These are phyloP conservation scores for Salix dunnii DNA, from an alignment of 345 rosid species.

Conservation along the genomic window DNA sequence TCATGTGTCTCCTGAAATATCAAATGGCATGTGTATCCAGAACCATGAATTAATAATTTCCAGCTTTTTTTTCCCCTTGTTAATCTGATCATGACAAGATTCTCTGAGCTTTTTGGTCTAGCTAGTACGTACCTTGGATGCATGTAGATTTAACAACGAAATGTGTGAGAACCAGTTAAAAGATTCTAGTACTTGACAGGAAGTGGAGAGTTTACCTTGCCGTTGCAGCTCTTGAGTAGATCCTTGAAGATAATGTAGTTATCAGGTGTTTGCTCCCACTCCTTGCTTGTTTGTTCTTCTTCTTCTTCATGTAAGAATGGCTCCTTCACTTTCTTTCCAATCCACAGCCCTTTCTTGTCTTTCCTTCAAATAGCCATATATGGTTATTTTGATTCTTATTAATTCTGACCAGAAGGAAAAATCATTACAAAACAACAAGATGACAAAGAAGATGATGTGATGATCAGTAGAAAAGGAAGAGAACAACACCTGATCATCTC, in stretches of 20 bases:
- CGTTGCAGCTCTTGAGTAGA: slow-evolving; percentile 35
- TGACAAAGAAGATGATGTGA: background rate
- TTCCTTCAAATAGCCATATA: slow-evolving; percentile 14
- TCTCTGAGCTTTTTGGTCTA: background rate
- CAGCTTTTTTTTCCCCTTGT: too few species aligned
- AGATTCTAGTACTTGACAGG: background rate
- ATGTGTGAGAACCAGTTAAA: too few species aligned
- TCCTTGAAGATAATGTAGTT: slow-evolving; percentile 49
- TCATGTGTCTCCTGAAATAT: background rate
- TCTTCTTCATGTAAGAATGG: slow-evolving; percentile 16
- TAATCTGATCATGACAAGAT: background rate
- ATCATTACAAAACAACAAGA: background rate
- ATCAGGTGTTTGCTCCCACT: slow-evolving; percentile 16
- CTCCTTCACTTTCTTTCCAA: slow-evolving; percentile 3
- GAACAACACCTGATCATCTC: background rate
- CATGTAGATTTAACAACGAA: too few species aligned
- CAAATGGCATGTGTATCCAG: background rate
- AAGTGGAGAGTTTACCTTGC: background rate
- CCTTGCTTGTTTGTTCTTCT: slow-evolving; percentile 15
- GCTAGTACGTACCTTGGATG: too few species aligned
- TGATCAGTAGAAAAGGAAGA: background rate
- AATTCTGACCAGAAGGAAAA: background rate
- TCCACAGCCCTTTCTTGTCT: slow-evolving; percentile 20
- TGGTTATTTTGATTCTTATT: background rate
- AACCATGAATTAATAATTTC: background rate